Evolutionary conservation across 257 asterid genomes (phyloP).

Genomic region (Vinca minor): DNA sequence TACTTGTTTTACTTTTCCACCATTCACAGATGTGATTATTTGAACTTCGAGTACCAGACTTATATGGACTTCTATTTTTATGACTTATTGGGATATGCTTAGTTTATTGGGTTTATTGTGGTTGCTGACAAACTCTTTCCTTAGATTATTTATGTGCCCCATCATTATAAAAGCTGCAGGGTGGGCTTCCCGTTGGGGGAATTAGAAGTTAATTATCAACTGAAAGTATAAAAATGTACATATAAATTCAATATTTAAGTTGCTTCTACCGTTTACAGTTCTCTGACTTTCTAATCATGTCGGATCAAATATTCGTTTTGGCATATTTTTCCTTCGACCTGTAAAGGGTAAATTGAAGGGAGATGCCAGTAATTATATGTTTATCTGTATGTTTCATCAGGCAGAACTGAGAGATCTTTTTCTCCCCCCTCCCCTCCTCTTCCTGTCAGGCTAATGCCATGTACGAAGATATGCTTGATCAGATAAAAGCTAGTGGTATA

Average conservation of each 20-base stretch:
- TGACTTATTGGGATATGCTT: not conserved
- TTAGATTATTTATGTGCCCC: not conserved
- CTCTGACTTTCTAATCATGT: not conserved
- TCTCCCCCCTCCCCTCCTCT: no score
- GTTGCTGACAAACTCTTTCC: not conserved
- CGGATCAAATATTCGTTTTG: not conserved
- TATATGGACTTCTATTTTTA: no score
- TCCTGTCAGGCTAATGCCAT: conserved; percentile 61
- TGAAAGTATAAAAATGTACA: not conserved
- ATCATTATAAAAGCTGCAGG: not conserved
- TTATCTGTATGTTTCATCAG: not conserved
- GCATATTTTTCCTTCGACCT: not conserved
- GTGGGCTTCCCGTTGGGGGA: not conserved
- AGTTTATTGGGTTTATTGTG: not conserved
- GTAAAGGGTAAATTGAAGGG: not conserved
- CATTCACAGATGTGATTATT: not conserved
- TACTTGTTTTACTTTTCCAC: not conserved
- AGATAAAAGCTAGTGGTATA: conserved; percentile 51
- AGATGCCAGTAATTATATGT: not conserved
- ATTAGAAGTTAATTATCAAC: not conserved
- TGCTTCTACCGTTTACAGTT: not conserved
- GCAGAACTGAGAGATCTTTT: not conserved
- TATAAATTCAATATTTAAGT: not conserved
- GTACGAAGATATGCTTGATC: conserved; percentile 57
- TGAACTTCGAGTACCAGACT: not conserved